Evolutionary conservation across 768 basidiomycete genomes (phyloP), one percentile per base, ranked within the genome.

Genomic region (Suillus alpinus): DNA sequence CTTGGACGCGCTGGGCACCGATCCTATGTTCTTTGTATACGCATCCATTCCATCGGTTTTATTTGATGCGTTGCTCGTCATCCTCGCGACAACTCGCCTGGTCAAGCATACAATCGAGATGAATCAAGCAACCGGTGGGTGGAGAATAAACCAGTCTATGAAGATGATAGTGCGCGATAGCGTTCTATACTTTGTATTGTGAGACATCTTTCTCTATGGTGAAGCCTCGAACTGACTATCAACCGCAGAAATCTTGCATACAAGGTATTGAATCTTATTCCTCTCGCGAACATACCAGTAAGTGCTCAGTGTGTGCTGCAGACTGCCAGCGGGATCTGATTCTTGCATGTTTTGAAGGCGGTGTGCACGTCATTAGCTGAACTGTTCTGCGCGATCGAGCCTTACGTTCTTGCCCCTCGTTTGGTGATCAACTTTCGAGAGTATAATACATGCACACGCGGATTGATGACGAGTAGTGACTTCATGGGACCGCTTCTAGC

Each of bases 141-240:
- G 36, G 23, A 58, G 7, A 14, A n/a, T 66, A 16, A 60, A 60
- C 37, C 36, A 53, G 29, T 66, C 57, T 26, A 63, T 66, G 64
- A 39, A 8, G 34, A 18, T 66, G 5, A 31, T 66, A 3, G 43
- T 66, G 3, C 46, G 58, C 16, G 49, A 66, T 44, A 66, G 37
- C 49, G 29, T 50, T 5, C 18, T 66, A 37, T 66, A 60, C 23
- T 66, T 66, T 31, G 7, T 63, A 43, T 41, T 66, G 65, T 66
- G 36, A 18, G 50, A 14, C 6, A 32, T 43, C 6, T 43, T 18
- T 20, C n/a, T 43, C 3, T 1, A n/a, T 13, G 16, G 58, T 34
- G 3, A 7, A 32, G n/a, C 20, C 51, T 61, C 36, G 57, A 5
- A 6, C 10, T 10, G 6, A 51, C 36, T 20, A n/a, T 43, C 8